Base-by-base conservation (phyloP, 1,139 yeast genomes). In the Zygosaccharomyces sapae region DNA sequence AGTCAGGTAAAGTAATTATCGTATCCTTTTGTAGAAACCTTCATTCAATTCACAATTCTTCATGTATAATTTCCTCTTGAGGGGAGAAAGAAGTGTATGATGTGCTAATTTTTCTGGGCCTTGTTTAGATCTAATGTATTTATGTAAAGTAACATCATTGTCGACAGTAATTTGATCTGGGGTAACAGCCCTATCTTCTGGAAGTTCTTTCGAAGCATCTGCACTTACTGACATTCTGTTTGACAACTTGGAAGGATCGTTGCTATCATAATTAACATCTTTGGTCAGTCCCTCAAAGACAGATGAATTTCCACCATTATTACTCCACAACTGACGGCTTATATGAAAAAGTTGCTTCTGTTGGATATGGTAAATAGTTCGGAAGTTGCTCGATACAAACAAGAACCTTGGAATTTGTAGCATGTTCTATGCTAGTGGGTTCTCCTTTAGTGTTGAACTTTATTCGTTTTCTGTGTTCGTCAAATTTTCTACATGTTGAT, bases 21-120 rank as follows among this genome's bases (percentile, higher is more conserved):
- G 81, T 79, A 54, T 78, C 71, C 83, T 83, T 61, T 81, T 82
- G 74, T 77, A 89, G 59, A 83, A 83, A n/a, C 95, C 95, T 62
- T 84, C 75, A 55, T 74, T 65, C 18, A 49, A 34, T 9, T 67
- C 64, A 45, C 88, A 84, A 55, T 83, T 83, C 41, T 74, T 70
- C 30, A 75, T 71, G 62, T 84, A 89, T 18, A 89, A 71, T 56
- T 74, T 70, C 55, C 75, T 75, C 67, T 88, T 89, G 53, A 88
- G 71, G n/a, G 96, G 95, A 9, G 89, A 76, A 20, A 89, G 65
- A 20, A 78, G 66, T 37, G 68, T 59, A 38, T 77, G 74, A 5
- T 72, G 70, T 0, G 82, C 72, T 12, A 59, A 52, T 37, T 49
- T 58, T 38, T 61, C 56, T 2, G 47, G 67, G 52, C 52, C 70